phyloP scores from a whole-genome alignment of 176 grass and related monocot species.

The Carex kokanica region DNA sequence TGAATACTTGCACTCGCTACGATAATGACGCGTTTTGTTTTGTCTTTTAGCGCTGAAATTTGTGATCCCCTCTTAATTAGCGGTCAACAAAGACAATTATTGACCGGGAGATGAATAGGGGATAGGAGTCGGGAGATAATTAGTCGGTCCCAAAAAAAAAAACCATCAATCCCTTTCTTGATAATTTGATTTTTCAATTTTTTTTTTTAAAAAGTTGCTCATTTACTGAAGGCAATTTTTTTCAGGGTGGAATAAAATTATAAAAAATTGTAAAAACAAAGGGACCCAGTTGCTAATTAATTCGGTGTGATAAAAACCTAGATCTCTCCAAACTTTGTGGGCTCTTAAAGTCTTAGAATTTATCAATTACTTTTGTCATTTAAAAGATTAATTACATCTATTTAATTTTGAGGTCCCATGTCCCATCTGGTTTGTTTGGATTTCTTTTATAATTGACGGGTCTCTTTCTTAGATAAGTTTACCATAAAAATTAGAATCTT shows the following conservation, averaged over 20 bases:
- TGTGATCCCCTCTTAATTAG: too few relatives aligned
- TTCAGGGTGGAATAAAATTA: background rate
- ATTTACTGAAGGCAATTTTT: background rate
- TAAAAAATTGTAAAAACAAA: background rate
- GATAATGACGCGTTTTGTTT: too few relatives aligned
- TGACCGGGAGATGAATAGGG: too few relatives aligned
- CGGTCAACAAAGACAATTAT: too few relatives aligned
- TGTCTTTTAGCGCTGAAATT: too few relatives aligned
- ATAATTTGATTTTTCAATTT: too few relatives aligned
- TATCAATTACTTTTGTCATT: background rate
- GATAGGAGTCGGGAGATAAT: too few relatives aligned
- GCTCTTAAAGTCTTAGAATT: constrained; percentile 1
- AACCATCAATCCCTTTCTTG: too few relatives aligned
- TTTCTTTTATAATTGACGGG: background rate
- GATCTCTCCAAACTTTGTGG: constrained; percentile 12
- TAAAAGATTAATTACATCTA: background rate
- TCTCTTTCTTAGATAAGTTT: constrained; percentile 5
- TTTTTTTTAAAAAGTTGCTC: too few relatives aligned
- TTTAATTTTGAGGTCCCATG: background rate
- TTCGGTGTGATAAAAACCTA: background rate
- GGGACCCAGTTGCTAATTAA: background rate
- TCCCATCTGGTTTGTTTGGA: background rate
- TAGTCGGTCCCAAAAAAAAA: too few relatives aligned
- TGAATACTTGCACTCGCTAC: too few relatives aligned
- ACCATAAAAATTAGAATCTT: background rate